phyloP scores from a whole-genome alignment of 257 asterid genomes.

The Gardenia jasminoides region DNA sequence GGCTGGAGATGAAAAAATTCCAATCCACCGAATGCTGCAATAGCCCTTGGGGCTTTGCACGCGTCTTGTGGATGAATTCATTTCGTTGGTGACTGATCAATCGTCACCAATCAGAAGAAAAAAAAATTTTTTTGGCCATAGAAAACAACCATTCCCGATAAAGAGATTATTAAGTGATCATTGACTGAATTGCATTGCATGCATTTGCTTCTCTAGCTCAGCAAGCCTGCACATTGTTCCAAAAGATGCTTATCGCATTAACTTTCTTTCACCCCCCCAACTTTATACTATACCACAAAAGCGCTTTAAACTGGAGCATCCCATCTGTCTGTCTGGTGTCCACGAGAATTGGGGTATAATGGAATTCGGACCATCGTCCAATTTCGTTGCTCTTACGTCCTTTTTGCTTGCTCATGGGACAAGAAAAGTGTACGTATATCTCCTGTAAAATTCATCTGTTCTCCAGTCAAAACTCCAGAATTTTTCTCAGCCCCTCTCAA shows the following conservation, averaged over 20 bases:
- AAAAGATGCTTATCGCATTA: background rate
- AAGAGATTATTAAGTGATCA: background rate
- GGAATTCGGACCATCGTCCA: too few species aligned
- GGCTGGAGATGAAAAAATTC: conserved; percentile 13
- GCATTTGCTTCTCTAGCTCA: background rate
- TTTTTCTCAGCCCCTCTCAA: too few species aligned
- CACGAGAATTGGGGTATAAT: background rate
- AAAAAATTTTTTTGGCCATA: too few species aligned
- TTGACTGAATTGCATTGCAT: background rate
- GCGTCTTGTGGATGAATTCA: background rate
- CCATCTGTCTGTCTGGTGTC: background rate
- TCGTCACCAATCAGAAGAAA: background rate
- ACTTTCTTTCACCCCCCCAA: background rate
- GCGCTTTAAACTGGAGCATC: background rate
- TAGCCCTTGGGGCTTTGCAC: background rate
- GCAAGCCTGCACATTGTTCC: background rate
- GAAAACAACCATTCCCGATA: background rate
- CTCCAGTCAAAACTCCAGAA: too few species aligned
- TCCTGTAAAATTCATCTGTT: too few species aligned
- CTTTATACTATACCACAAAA: background rate
- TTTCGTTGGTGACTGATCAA: background rate
- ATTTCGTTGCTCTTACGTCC: background rate
- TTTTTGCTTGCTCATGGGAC: background rate
- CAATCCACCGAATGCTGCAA: background rate
- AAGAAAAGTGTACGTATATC: too few species aligned